Conservation (phyloP, 306 rosid species). For the Begonia fuchsioides region DNA sequence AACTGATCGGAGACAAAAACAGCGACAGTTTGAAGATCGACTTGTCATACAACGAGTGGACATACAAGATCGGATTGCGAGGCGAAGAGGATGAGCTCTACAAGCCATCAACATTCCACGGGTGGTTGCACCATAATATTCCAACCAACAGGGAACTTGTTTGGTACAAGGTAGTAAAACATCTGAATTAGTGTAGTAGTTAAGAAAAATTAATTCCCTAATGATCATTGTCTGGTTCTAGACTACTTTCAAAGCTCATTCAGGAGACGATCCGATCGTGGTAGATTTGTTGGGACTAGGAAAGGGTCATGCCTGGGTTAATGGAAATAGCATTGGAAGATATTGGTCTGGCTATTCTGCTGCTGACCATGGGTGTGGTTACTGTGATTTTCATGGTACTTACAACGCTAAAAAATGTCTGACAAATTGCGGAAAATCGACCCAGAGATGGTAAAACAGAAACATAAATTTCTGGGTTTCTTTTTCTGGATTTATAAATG, state of each 20-base stretch:
- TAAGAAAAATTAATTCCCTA: too few species aligned
- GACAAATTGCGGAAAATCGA: conserved; percentile 30
- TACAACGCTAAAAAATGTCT: conserved; percentile 25
- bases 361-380: conserved; percentile 19
- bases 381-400: conserved; percentile 37
- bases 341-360: conserved; percentile 25
- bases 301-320: background rate
- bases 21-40: conserved; percentile 30
- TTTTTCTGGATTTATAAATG: too few species aligned
- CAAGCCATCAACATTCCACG: background rate
- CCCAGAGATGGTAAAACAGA: conserved; percentile 31
- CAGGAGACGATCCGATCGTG: conserved; percentile 7
- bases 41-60: conserved; percentile 31
- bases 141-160: conserved; percentile 11
- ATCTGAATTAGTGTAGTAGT: background rate
- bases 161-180: conserved; percentile 47
- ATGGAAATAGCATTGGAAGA: background rate
- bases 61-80: conserved; percentile 23
- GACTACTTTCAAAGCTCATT: conserved; percentile 43
- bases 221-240: background rate
- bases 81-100: conserved; percentile 21
- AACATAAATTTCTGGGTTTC: too few species aligned
- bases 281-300: conserved; percentile 2
- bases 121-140: conserved; percentile 5
- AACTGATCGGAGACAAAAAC: conserved; percentile 15